Evolutionary conservation across 2,329 filamentous ascomycete species (phyloP).

Genomic region (Fusarium mundagurra): DNA sequence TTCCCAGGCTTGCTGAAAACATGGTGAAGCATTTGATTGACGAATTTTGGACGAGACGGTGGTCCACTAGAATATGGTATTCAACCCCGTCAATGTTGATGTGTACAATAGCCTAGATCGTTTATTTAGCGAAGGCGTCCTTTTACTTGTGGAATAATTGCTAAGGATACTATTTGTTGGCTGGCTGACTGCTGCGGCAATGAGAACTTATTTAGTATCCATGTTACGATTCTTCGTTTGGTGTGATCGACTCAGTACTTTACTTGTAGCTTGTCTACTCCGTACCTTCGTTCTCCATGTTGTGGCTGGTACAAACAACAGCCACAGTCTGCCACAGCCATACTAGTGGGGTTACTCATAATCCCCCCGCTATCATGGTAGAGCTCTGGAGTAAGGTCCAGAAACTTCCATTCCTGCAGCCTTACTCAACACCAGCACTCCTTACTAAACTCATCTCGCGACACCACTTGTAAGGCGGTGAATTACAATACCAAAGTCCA

Average conservation of each 20-base stretch:
- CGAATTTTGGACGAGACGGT: conserved; percentile 13
- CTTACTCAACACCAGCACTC: neutral
- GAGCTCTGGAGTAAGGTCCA: conserved; percentile 36
- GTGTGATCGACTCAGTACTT: neutral
- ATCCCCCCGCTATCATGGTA: conserved; percentile 41
- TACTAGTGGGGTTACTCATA: conserved; percentile 34
- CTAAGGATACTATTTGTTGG: neutral
- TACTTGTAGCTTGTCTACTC: too few species aligned
- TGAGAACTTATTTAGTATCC: neutral
- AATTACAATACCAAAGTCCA: neutral
- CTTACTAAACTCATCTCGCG: neutral
- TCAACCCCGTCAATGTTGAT: conserved; percentile 30
- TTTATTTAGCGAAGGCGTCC: conserved; percentile 45
- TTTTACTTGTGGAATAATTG: conserved; percentile 38
- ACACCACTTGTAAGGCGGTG: neutral
- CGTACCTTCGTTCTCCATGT: neutral
- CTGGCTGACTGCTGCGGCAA: neutral
- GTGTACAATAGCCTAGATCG: conserved; percentile 42
- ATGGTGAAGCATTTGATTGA: conserved; percentile 3
- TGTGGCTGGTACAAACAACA: neutral
- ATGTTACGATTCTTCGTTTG: neutral
- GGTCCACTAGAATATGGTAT: conserved; percentile 32
- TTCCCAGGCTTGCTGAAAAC: conserved; percentile 4
- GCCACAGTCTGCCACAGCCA: conserved; percentile 8
- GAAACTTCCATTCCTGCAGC: conserved; percentile 39